phyloP scores from a whole-genome alignment of 257 asterid genomes.

The Forsythia viridissima region DNA sequence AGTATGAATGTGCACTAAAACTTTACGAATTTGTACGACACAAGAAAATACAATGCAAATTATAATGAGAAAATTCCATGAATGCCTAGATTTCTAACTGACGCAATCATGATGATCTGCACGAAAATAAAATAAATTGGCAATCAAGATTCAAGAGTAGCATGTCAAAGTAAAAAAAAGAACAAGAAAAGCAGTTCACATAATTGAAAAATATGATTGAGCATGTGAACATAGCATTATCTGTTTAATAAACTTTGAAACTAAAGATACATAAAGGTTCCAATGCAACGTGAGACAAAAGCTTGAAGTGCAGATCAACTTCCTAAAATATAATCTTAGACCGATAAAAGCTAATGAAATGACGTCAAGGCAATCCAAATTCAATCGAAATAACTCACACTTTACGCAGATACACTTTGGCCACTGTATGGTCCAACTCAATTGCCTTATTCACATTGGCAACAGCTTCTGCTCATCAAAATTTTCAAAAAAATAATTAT shows the following conservation, averaged over 20 bases:
- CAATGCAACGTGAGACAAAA: background rate
- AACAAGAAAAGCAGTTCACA: background rate
- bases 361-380: background rate
- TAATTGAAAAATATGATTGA: background rate
- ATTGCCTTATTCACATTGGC: constrained; percentile 57
- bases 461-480: constrained; percentile 46
- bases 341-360: background rate
- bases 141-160: too few relatives aligned
- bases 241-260: background rate
- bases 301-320: background rate
- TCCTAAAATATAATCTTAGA: background rate
- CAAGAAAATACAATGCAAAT: background rate
- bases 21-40: background rate
- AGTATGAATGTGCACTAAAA: background rate
- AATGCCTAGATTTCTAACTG: background rate
- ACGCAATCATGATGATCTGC: background rate
- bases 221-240: background rate
- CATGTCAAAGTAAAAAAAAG: background rate
- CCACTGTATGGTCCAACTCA: constrained; percentile 46
- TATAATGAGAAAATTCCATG: background rate
- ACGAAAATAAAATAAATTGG: background rate
- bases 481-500: background rate
- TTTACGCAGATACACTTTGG: constrained; percentile 54
- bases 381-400: constrained; percentile 37
- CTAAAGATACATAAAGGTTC: background rate